phyloP scores from a whole-genome alignment of 1,284 basidiomycete species.

The Moesziomyces antarcticus region DNA sequence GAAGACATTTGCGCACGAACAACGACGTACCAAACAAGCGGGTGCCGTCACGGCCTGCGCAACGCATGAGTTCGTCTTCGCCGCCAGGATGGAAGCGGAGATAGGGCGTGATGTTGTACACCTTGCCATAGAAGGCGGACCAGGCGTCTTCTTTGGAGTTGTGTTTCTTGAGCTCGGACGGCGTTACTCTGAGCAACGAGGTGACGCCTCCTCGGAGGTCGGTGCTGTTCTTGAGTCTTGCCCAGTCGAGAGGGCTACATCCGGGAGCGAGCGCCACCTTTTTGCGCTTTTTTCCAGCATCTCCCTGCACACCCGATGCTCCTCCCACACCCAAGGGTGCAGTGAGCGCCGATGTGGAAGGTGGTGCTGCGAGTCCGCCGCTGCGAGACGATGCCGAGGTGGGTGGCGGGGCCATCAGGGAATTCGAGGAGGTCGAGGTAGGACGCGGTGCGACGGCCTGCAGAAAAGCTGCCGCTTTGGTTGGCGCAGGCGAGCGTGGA shows the following conservation, averaged over 20 bases:
- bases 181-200: slow-evolving; percentile 76
- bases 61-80: slow-evolving; percentile 91
- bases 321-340: slow-evolving; percentile 56
- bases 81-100: slow-evolving; percentile 93
- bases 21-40: slow-evolving; percentile 84
- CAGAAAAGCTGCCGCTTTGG: slow-evolving; percentile 19
- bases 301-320: slow-evolving; percentile 34
- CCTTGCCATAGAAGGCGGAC: slow-evolving; percentile 90
- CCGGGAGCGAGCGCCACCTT: slow-evolving; percentile 93
- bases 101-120: slow-evolving; percentile 96
- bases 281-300: slow-evolving; percentile 32
- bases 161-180: slow-evolving; percentile 85
- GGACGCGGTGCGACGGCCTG: slow-evolving; percentile 32
- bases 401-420: slow-evolving; percentile 41
- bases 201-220: slow-evolving; percentile 49
- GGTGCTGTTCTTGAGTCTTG: slow-evolving; percentile 78
- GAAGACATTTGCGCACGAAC: background rate
- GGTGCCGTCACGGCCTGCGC: slow-evolving; percentile 92
- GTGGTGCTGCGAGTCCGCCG: slow-evolving; percentile 42
- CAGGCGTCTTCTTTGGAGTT: slow-evolving; percentile 88
- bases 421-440: slow-evolving; percentile 1
- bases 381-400: slow-evolving; percentile 40
- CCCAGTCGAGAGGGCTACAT: slow-evolving; percentile 94
- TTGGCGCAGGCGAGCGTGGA: background rate
- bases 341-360: slow-evolving; percentile 52